Percentiles rank a stretch among this genome's conserved stretches.
These are phyloP conservation scores for Globisporangium emineosum DNA, from an alignment of 352 stramenopile genomes.

Conservation along the genomic window DNA sequence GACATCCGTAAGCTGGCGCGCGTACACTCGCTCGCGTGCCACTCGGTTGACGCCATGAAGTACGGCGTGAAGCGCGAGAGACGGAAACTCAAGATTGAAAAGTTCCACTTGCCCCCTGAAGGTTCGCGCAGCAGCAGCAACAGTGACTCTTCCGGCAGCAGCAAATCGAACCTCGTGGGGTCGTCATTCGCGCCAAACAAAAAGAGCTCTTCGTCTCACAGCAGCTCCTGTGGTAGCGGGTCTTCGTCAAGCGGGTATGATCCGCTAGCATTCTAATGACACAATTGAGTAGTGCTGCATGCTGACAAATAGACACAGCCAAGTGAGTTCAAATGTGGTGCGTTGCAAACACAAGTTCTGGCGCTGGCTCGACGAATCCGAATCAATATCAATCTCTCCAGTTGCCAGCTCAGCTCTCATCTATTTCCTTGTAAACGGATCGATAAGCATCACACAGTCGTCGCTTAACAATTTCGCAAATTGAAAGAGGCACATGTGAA, in stretches of 20 bases:
- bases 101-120: conserved; percentile 70
- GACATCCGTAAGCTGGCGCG: conserved; percentile 57
- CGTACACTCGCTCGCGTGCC: conserved; percentile 49
- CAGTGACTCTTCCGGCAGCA: conserved; percentile 5
- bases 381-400: too few species aligned
- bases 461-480: too few species aligned
- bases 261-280: conserved; percentile 15
- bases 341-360: too few species aligned
- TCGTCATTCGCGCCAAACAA: conserved; percentile 5
- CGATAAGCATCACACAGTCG: too few species aligned
- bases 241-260: conserved; percentile 4
- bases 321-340: background rate
- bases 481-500: background rate
- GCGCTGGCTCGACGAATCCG: too few species aligned
- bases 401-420: too few species aligned
- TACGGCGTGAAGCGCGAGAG: conserved; percentile 64
- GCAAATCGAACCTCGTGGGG: conserved; percentile 13
- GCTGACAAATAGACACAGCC: background rate
- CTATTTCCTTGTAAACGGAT: too few species aligned
- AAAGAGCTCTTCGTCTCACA: background rate
- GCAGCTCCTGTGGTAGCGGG: background rate
- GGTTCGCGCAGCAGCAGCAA: conserved; percentile 38
- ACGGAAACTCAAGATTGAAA: conserved; percentile 77
- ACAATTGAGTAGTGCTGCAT: background rate
- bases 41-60: conserved; percentile 51